Evolutionary conservation across 345 rosid genomes (phyloP).

Genomic region (Eucalyptus erythrocorys): DNA sequence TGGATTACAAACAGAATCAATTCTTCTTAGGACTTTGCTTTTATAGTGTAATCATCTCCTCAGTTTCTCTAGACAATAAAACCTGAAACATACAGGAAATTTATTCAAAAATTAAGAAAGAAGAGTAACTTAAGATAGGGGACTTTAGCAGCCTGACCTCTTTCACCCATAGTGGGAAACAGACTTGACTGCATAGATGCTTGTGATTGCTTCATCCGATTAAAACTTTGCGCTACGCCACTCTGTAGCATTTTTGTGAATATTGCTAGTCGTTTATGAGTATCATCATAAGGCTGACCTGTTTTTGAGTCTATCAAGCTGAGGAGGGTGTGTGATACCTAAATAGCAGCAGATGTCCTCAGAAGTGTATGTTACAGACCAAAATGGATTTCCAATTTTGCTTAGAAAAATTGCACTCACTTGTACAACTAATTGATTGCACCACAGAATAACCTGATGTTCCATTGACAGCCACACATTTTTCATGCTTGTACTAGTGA

Average conservation of each 20-base stretch:
- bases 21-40: background rate
- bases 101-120: background rate
- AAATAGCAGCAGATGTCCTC: conserved; percentile 12
- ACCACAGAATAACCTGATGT: conserved; percentile 97
- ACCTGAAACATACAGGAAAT: background rate
- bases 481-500: conserved; percentile 84
- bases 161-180: conserved; percentile 28
- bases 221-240: conserved; percentile 67
- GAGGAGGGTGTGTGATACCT: conserved; percentile 97
- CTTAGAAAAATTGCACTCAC: conserved; percentile 30
- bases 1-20: background rate
- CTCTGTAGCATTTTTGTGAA: conserved; percentile 81
- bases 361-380: background rate
- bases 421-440: conserved; percentile 95
- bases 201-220: conserved; percentile 48
- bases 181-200: conserved; percentile 21
- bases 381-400: background rate
- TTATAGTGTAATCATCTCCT: background rate
- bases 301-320: conserved; percentile 76
- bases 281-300: conserved; percentile 52
- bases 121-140: background rate
- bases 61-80: background rate
- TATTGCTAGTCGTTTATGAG: conserved; percentile 45
- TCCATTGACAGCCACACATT: conserved; percentile 99
- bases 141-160: conserved; percentile 24